phyloP scores from a whole-genome alignment of 1,284 basidiomycete genomes.

The Naganishia sp. region DNA sequence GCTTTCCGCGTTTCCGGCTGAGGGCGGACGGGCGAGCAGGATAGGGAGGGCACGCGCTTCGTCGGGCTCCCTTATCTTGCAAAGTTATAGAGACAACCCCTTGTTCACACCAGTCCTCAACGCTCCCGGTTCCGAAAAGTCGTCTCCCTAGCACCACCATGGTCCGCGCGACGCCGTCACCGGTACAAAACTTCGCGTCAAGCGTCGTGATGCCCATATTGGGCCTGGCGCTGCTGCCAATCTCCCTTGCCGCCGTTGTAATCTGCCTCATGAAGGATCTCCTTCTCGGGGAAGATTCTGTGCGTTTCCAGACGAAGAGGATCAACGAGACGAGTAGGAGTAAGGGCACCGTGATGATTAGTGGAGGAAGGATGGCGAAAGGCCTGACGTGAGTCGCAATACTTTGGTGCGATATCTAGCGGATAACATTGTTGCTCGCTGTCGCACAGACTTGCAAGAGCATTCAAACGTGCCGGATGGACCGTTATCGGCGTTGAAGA shows the following conservation, averaged over 20 bases:
- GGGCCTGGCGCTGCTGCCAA: constrained; percentile 39
- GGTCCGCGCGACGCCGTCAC: constrained; percentile 36
- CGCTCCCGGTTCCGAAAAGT: too few species aligned
- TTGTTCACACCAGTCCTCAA: too few species aligned
- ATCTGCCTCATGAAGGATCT: constrained; percentile 33
- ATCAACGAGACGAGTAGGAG: constrained; percentile 18
- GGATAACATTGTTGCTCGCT: too few species aligned
- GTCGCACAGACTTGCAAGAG: constrained; percentile 45
- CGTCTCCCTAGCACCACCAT: neutral
- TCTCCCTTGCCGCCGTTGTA: constrained; percentile 39
- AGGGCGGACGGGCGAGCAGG: too few species aligned
- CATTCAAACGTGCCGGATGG: constrained; percentile 54
- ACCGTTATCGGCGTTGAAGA: constrained; percentile 55
- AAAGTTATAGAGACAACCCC: too few species aligned
- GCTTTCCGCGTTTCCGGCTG: neutral
- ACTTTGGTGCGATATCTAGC: constrained; percentile 4
- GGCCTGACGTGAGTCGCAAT: constrained; percentile 45
- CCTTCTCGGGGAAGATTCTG: constrained; percentile 26
- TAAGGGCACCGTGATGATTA: constrained; percentile 50
- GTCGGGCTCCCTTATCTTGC: too few species aligned
- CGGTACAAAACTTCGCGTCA: constrained; percentile 42
- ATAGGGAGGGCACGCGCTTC: too few species aligned
- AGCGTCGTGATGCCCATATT: constrained; percentile 40
- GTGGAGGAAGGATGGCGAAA: constrained; percentile 55
- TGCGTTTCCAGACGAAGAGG: constrained; percentile 14